phyloP scores from a whole-genome alignment of 1,284 basidiomycete species.

The Pseudozyma flocculosa region DNA sequence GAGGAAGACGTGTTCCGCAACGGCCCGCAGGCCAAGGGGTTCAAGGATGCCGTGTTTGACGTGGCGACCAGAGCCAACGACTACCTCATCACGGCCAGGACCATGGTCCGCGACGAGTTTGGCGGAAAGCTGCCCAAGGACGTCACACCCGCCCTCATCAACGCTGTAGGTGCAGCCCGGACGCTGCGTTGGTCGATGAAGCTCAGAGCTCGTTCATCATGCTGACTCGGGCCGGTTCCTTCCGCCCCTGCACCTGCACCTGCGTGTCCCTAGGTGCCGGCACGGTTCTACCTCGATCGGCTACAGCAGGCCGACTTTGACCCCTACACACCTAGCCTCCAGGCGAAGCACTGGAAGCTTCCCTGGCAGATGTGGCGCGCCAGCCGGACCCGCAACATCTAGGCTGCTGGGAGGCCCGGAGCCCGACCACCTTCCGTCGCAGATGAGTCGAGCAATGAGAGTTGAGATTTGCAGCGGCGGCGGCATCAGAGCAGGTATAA shows the following conservation, averaged over 20 bases:
- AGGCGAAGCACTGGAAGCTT: slow-evolving; percentile 77
- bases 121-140: slow-evolving; percentile 67
- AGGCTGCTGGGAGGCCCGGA: not conserved
- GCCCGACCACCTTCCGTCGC: too few species aligned
- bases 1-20: slow-evolving; percentile 83
- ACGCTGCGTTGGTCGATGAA: too few species aligned
- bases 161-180: slow-evolving; percentile 65
- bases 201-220: too few species aligned
- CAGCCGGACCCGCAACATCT: slow-evolving; percentile 61
- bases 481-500: too few species aligned
- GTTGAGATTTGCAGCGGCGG: too few species aligned
- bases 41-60: slow-evolving; percentile 75
- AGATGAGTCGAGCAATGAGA: too few species aligned
- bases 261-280: slow-evolving; percentile 66
- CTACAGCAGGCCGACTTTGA: slow-evolving; percentile 80
- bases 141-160: slow-evolving; percentile 76
- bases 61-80: slow-evolving; percentile 88
- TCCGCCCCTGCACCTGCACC: too few species aligned
- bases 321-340: slow-evolving; percentile 72
- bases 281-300: slow-evolving; percentile 70
- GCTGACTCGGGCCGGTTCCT: too few species aligned
- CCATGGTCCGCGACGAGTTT: slow-evolving; percentile 68
- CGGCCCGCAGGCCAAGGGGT: slow-evolving; percentile 68
- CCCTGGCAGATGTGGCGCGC: slow-evolving; percentile 81
- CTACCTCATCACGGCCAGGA: slow-evolving; percentile 79